These are phyloP conservation scores for Paxillus involutus DNA, from an alignment of 768 basidiomycete genomes.

Conservation along the genomic window DNA sequence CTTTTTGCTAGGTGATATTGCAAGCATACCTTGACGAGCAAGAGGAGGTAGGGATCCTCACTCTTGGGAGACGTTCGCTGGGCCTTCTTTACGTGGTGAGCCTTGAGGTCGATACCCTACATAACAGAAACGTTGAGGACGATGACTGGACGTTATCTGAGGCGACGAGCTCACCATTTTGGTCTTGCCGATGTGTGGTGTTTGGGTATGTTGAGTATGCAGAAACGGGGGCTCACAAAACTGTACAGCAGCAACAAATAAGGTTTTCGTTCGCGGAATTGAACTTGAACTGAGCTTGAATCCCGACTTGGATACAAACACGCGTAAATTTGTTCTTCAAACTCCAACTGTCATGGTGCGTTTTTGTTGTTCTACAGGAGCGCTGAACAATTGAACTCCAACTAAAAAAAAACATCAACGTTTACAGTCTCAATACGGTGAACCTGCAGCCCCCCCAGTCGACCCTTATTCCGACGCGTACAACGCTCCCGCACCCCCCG, in stretches of 20 bases:
- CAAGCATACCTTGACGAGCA: conserved; percentile 87
- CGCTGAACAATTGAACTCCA: neutral
- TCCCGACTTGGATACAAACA: conserved; percentile 38
- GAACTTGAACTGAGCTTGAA: conserved; percentile 18
- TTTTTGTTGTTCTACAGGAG: conserved; percentile 15
- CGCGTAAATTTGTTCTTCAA: conserved; percentile 42
- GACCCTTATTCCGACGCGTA: conserved; percentile 87
- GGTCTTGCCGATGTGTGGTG: conserved; percentile 58
- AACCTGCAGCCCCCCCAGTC: conserved; percentile 54
- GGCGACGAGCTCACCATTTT: conserved; percentile 78
- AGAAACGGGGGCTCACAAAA: conserved; percentile 56
- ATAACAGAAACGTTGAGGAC: conserved; percentile 13
- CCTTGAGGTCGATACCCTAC: conserved; percentile 93
- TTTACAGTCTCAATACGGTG: conserved; percentile 57
- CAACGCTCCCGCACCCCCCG: conserved; percentile 58
- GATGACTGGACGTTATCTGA: conserved; percentile 22
- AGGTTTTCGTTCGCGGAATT: conserved; percentile 34
- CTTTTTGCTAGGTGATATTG: conserved; percentile 6
- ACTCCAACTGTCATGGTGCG: conserved; percentile 74
- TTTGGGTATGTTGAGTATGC: conserved; percentile 43
- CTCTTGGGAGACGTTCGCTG: conserved; percentile 93
- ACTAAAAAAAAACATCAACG: neutral
- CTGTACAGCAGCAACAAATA: conserved; percentile 54
- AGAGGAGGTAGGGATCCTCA: conserved; percentile 99
- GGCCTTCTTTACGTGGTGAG: conserved; percentile 99